Percentiles rank a stretch among this genome's conserved stretches.
phyloP scores from a whole-genome alignment of 805 yeast genomes.

The Metschnikowia dekortorum region DNA sequence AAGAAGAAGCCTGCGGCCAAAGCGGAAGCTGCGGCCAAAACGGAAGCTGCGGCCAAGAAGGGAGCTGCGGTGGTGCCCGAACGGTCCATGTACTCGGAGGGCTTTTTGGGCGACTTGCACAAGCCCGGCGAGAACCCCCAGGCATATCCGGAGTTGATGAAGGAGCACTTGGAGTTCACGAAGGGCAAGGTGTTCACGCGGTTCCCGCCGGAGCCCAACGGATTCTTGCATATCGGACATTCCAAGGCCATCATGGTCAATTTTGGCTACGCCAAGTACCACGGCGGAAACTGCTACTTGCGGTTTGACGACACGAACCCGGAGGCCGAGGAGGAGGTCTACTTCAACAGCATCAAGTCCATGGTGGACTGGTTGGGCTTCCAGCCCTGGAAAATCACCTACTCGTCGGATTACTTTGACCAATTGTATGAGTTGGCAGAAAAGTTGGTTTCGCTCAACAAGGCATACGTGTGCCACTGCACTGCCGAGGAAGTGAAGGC shows the following conservation, averaged over 20 bases:
- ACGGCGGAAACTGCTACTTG: conserved; percentile 84
- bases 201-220: conserved; percentile 99
- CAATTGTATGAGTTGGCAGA: conserved; percentile 86
- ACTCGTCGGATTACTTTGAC: conserved; percentile 94
- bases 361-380: conserved; percentile 95
- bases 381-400: conserved; percentile 88
- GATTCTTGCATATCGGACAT: conserved; percentile 95
- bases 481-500: conserved; percentile 86
- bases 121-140: conserved; percentile 95
- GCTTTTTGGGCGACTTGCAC: conserved; percentile 92
- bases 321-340: conserved; percentile 94
- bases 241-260: conserved; percentile 97
- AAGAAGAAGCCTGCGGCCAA: conserved; percentile 39
- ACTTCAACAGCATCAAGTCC: conserved; percentile 75
- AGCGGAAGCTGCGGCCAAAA: conserved; percentile 4
- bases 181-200: conserved; percentile 85
- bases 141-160: conserved; percentile 77
- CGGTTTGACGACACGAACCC: conserved; percentile 98
- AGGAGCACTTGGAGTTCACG: conserved; percentile 72
- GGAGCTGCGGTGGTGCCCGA: conserved; percentile 20
- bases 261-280: conserved; percentile 90
- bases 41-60: conserved; percentile 13
- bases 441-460: conserved; percentile 60
- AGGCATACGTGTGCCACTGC: conserved; percentile 91
- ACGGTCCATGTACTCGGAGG: conserved; percentile 89